These are phyloP conservation scores for Nakazawaea anatomiae DNA, from an alignment of 805 yeast species.

Conservation along the genomic window DNA sequence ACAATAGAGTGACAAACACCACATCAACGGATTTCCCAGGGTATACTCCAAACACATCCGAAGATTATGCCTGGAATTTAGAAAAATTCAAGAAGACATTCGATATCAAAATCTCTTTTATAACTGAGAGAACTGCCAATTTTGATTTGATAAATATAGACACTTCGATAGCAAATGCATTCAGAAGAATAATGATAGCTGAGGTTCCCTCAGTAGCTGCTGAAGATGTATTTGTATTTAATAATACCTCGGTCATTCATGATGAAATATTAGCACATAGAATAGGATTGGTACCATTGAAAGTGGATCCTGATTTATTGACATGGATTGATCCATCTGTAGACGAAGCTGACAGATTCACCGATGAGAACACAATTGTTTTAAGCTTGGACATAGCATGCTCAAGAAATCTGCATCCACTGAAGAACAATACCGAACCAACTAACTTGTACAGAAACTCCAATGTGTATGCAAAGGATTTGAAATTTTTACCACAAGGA, in stretches of 20 bases:
- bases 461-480: constrained; percentile 82
- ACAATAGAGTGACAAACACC: constrained; percentile 87
- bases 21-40: constrained; percentile 93
- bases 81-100: constrained; percentile 68
- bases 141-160: constrained; percentile 86
- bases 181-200: constrained; percentile 93
- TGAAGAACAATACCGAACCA: constrained; percentile 73
- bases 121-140: constrained; percentile 67
- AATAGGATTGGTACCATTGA: constrained; percentile 87
- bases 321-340: constrained; percentile 70
- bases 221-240: constrained; percentile 83
- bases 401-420: constrained; percentile 79
- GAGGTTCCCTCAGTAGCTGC: constrained; percentile 97
- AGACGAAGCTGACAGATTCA: constrained; percentile 62
- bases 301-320: constrained; percentile 83
- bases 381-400: constrained; percentile 77
- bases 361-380: constrained; percentile 87
- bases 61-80: constrained; percentile 74
- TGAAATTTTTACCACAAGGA: constrained; percentile 90
- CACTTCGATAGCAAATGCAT: constrained; percentile 92
- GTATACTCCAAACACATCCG: constrained; percentile 47
- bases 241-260: constrained; percentile 94
- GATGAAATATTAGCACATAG: constrained; percentile 97
- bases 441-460: constrained; percentile 78
- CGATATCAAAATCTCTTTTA: constrained; percentile 59